Percentiles rank a stretch among this genome's conserved stretches.
Evolutionary conservation across 2,329 filamentous ascomycete species (phyloP).

Genomic region (Lecanoromycetidae sp.): DNA sequence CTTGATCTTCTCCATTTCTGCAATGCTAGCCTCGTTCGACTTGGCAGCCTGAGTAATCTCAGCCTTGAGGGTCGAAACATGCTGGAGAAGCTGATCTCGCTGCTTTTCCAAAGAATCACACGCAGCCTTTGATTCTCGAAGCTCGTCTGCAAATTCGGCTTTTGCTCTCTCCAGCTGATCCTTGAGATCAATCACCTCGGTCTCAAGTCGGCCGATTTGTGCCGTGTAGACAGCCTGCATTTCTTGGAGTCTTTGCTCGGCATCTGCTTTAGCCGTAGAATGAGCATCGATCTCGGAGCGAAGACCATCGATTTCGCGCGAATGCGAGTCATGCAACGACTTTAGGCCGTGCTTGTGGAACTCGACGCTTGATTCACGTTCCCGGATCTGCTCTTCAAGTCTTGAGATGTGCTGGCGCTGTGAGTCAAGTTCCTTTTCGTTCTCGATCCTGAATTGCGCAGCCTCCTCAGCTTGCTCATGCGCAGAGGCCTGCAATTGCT

Average conservation of each 20-base stretch:
- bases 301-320: slow-evolving; percentile 30
- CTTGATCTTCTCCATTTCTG: slow-evolving; percentile 44
- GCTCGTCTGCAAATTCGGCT: slow-evolving; percentile 8
- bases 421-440: slow-evolving; percentile 37
- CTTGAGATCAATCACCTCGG: slow-evolving; percentile 11
- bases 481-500: slow-evolving; percentile 56
- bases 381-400: slow-evolving; percentile 44
- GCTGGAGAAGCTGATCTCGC: slow-evolving; percentile 11
- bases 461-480: slow-evolving; percentile 57
- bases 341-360: slow-evolving; percentile 43
- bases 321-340: slow-evolving; percentile 42
- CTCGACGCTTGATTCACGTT: slow-evolving; percentile 43
- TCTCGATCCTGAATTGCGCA: slow-evolving; percentile 46
- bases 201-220: slow-evolving; percentile 12
- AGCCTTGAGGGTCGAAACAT: slow-evolving; percentile 25
- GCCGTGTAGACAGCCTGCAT: slow-evolving; percentile 9
- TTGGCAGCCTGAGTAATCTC: slow-evolving; percentile 25
- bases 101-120: slow-evolving; percentile 11
- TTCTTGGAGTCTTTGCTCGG: slow-evolving; percentile 19
- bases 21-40: slow-evolving; percentile 42
- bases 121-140: slow-evolving; percentile 4
- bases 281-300: slow-evolving; percentile 18
- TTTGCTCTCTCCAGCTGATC: slow-evolving; percentile 9
- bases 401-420: slow-evolving; percentile 41
- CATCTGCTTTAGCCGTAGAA: slow-evolving; percentile 5